These are phyloP conservation scores for Tricholoma furcatifolium DNA, from an alignment of 768 basidiomycete genomes.

Conservation along the genomic window DNA sequence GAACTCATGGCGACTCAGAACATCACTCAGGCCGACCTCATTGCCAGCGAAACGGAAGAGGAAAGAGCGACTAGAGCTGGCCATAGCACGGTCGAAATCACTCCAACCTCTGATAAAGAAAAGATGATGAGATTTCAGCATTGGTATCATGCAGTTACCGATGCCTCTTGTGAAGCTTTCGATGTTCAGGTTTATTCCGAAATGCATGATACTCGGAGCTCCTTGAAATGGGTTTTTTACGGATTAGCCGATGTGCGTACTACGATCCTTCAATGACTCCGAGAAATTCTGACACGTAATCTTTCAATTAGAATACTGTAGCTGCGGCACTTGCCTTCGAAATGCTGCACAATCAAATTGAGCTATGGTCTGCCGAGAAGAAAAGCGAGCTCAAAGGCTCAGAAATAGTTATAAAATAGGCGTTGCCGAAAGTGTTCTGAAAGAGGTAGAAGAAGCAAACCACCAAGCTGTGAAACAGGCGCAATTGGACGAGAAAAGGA, in stretches of 20 bases:
- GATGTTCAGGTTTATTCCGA: constrained; percentile 6
- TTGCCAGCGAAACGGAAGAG: constrained; percentile 5
- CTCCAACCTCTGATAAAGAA: neutral
- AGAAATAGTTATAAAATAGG: constrained; percentile 4
- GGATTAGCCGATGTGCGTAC: constrained; percentile 6
- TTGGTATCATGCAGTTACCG: neutral
- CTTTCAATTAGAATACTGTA: constrained; percentile 6
- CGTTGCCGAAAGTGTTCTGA: neutral
- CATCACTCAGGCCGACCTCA: constrained; percentile 8
- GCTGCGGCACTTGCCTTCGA: constrained; percentile 10
- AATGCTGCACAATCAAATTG: constrained; percentile 12
- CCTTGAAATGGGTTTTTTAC: constrained; percentile 7
- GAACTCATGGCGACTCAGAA: constrained; percentile 9
- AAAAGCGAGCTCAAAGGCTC: constrained; percentile 4
- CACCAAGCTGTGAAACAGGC: constrained; percentile 1
- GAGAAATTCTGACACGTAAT: neutral
- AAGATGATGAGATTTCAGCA: neutral
- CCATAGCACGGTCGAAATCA: constrained; percentile 2
- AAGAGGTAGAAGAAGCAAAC: neutral
- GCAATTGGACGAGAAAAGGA: neutral
- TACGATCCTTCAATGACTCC: neutral
- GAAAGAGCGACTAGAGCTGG: constrained; percentile 10
- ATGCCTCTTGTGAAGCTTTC: constrained; percentile 4
- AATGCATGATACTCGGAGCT: neutral
- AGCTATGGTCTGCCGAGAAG: constrained; percentile 3